Evolutionary conservation across 352 stramenopile genomes (phyloP), one percentile per base, ranked within the genome.

Genomic region (Pythium volutum): DNA sequence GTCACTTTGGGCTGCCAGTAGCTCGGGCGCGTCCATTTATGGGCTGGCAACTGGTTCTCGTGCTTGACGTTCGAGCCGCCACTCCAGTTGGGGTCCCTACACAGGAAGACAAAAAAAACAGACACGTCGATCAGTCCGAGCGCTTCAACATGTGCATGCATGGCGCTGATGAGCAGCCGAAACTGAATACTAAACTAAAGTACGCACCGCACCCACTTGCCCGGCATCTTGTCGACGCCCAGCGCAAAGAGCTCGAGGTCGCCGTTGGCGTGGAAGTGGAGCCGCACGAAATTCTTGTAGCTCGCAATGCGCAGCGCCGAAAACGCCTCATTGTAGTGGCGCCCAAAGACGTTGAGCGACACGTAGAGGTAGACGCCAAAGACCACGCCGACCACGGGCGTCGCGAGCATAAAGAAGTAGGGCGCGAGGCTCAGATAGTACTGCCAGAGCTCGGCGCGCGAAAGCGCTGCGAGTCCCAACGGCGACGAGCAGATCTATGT

Each of bases 261-360:
- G 34, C 86, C 86, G 26, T 88, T 73, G 36, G 75, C 72, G 57
- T 83, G 72, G 48, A 95, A 82, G 58, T 90, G 86, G 12, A 96
- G 68, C 2, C 87, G 84, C 55, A 95, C 50, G 49, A 96, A 93
- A 68, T 93, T 93, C 70, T 96, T 96, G 81, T 92, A 96, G 61
- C 86, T 94, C 22, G 84, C 79, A 49, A 94, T 92, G 33, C 85
- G 86, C 52, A 96, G 72, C 26, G 88, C 84, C 25, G 84, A 93
- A 46, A 95, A 96, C 11, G 88, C 86, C 55, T 96, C 88, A 67
- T 96, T 95, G 78, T 94, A 96, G 72, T 96, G 88, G 51, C 81
- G 81, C 16, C 77, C 74, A 51, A 95, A 90, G 14, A 93, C 73
- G 55, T 94, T 95, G 67, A 96, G 75, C 47, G 84, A 74, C 46